Evolutionary conservation across 331 rosid species (phyloP).

Genomic region (Malus hybrid): DNA sequence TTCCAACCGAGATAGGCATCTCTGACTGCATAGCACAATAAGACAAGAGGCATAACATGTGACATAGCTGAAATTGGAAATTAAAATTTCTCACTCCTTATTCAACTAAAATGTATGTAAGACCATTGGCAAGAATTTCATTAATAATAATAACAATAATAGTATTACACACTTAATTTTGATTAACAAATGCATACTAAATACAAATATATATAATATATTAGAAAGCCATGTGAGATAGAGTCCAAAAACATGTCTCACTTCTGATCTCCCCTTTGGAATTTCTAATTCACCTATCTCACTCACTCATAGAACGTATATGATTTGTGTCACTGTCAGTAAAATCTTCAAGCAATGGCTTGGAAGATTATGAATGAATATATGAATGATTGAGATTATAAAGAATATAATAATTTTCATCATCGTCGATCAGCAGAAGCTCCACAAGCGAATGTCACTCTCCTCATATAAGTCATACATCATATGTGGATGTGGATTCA

Average conservation of each 20-base stretch:
- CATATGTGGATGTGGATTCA: constrained; percentile 42
- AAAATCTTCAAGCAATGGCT: constrained; percentile 26
- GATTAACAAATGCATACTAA: constrained; percentile 14
- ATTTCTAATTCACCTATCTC: constrained; percentile 6
- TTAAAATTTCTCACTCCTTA: background rate
- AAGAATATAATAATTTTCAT: constrained; percentile 4
- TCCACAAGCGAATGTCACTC: constrained; percentile 76
- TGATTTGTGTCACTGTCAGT: constrained; percentile 41
- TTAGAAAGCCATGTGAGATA: constrained; percentile 33
- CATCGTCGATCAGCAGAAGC: constrained; percentile 49
- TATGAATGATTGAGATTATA: constrained; percentile 20
- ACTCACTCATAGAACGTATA: constrained; percentile 8
- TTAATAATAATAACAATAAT: background rate
- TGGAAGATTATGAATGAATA: constrained; percentile 30
- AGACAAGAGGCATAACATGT: constrained; percentile 4
- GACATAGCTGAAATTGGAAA: background rate
- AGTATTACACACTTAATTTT: constrained; percentile 17
- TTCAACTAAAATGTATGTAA: constrained; percentile 9
- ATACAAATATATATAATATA: constrained; percentile 7
- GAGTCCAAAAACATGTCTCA: constrained; percentile 34
- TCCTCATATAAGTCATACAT: constrained; percentile 68
- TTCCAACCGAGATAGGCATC: constrained; percentile 34
- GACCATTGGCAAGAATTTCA: constrained; percentile 11
- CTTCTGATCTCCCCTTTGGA: constrained; percentile 25
- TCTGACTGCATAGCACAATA: constrained; percentile 27